Conservation (phyloP, 257 asterid genomes). For the Phtheirospermum japonicum region DNA sequence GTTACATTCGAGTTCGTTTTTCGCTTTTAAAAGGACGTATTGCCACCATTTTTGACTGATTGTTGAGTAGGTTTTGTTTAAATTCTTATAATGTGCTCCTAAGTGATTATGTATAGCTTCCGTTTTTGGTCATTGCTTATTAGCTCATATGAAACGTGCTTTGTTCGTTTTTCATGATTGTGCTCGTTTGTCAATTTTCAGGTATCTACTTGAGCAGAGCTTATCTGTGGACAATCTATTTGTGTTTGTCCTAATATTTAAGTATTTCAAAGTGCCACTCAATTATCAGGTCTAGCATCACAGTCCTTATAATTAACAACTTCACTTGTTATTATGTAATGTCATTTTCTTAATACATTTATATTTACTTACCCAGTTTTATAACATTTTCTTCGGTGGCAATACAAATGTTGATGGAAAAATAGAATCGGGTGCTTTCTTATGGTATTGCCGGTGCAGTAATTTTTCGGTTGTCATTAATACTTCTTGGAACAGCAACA, state of each 20-base stretch:
- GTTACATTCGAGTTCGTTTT: conserved; percentile 11
- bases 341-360: conserved; percentile 9
- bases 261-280: conserved; percentile 89
- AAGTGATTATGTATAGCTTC: too few relatives aligned
- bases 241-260: conserved; percentile 90
- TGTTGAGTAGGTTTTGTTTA: conserved; percentile 5
- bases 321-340: conserved; percentile 22
- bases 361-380: conserved; percentile 24
- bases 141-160: not conserved
- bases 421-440: conserved; percentile 82
- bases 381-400: conserved; percentile 22
- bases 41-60: not conserved
- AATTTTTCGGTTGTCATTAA: conserved; percentile 71
- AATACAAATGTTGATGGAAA: conserved; percentile 28
- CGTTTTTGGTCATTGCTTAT: not conserved
- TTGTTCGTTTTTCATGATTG: conserved; percentile 23
- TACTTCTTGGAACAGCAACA: conserved; percentile 94
- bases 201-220: conserved; percentile 96
- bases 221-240: conserved; percentile 96
- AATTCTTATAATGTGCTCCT: not conserved
- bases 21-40: conserved; percentile 4
- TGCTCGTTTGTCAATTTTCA: conserved; percentile 33
- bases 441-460: conserved; percentile 98
- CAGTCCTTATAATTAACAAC: conserved; percentile 22
- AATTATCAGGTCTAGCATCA: conserved; percentile 63